Percentiles rank a stretch among this genome's conserved stretches.
phyloP scores from a whole-genome alignment of 225 moss, liverwort and hornwort species.

The Marchantia paleacea region DNA sequence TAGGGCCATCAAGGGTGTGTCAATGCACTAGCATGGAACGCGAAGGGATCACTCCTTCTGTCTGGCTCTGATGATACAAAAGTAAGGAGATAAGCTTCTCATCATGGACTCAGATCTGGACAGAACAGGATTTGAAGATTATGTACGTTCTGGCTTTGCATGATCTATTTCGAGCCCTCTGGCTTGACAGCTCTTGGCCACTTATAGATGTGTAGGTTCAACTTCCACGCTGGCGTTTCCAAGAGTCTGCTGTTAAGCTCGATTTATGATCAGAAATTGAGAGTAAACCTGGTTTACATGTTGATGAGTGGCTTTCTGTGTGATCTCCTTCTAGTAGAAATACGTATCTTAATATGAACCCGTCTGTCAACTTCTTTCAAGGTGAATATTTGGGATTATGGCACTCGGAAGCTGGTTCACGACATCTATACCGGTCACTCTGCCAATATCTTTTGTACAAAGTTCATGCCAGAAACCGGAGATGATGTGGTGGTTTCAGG shows the following conservation, averaged over 20 bases:
- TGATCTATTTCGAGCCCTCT: neutral
- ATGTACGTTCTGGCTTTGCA: neutral
- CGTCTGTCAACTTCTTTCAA: conserved; percentile 22
- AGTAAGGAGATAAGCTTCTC: conserved; percentile 35
- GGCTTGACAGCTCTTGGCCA: neutral
- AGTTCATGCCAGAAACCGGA: conserved; percentile 98
- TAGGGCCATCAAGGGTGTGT: conserved; percentile 99
- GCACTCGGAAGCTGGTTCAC: conserved; percentile 73
- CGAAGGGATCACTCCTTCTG: conserved; percentile 82
- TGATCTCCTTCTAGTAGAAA: neutral
- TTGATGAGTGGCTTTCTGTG: neutral
- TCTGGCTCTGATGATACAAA: conserved; percentile 98
- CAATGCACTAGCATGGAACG: conserved; percentile 86
- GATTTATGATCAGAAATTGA: neutral
- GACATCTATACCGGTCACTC: conserved; percentile 96
- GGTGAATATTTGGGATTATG: conserved; percentile 97
- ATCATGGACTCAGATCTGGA: neutral
- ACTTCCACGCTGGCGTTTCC: neutral
- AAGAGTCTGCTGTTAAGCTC: neutral
- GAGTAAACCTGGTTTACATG: neutral
- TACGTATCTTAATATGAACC: neutral
- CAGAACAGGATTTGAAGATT: neutral
- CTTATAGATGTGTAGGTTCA: neutral
- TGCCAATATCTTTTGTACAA: conserved; percentile 95
- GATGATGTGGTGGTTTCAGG: conserved; percentile 94